Conservation (phyloP, 2,329 filamentous ascomycete genomes). For the Diplocarpon rosae region DNA sequence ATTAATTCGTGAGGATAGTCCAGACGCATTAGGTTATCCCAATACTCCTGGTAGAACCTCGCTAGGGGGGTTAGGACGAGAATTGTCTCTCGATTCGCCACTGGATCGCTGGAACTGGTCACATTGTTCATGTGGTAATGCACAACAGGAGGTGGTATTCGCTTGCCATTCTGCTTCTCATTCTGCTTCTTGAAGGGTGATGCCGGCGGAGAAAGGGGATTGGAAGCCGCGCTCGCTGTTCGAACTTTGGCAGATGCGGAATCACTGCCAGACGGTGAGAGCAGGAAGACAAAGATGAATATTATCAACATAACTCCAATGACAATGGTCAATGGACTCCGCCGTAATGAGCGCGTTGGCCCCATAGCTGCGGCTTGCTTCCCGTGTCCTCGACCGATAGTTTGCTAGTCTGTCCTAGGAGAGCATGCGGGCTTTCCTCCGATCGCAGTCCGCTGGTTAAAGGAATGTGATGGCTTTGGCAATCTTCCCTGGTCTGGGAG, state of each 20-base stretch:
- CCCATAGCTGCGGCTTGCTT: conserved; percentile 36
- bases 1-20: conserved; percentile 90
- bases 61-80: conserved; percentile 89
- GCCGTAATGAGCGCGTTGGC: conserved; percentile 60
- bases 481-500: conserved; percentile 11
- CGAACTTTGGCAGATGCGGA: conserved; percentile 37
- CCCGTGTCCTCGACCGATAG: conserved; percentile 23
- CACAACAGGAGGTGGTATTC: conserved; percentile 68
- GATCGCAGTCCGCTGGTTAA: neutral
- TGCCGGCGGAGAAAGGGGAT: conserved; percentile 62
- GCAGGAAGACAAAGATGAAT: conserved; percentile 55
- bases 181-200: conserved; percentile 60
- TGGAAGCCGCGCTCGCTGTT: conserved; percentile 48
- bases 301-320: conserved; percentile 63
- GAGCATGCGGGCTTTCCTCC: conserved; percentile 15
- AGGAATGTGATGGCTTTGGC: conserved; percentile 2
- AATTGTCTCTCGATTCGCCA: conserved; percentile 71
- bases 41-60: conserved; percentile 88
- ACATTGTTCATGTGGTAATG: conserved; percentile 95
- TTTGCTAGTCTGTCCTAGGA: conserved; percentile 6
- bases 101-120: conserved; percentile 66
- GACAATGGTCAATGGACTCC: conserved; percentile 64
- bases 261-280: conserved; percentile 40
- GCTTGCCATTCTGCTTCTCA: conserved; percentile 40
- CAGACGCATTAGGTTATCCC: conserved; percentile 80